These are phyloP conservation scores for Penicillium sp. DNA, from an alignment of 2,329 filamentous ascomycete species.

Conservation along the genomic window DNA sequence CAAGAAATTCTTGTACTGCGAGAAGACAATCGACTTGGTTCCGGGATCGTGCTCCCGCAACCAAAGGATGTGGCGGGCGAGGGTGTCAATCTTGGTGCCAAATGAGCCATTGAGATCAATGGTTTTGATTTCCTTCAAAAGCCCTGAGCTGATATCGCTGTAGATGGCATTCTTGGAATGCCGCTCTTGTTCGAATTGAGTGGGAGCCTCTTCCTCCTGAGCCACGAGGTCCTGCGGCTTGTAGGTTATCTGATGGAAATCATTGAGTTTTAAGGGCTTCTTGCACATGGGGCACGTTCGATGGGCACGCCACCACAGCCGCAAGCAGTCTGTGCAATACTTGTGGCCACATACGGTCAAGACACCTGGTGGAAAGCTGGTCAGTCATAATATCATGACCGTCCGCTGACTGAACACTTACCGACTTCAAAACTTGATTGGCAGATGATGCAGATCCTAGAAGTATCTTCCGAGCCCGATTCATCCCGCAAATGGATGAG, in stretches of 20 bases:
- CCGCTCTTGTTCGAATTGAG: slow-evolving; percentile 30
- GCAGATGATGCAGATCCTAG: slow-evolving; percentile 82
- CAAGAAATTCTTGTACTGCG: slow-evolving; percentile 82
- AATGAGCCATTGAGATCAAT: slow-evolving; percentile 74
- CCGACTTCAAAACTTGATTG: slow-evolving; percentile 73
- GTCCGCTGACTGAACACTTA: slow-evolving; percentile 49
- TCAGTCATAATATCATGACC: slow-evolving; percentile 2
- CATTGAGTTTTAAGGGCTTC: slow-evolving; percentile 58
- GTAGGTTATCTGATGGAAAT: slow-evolving; percentile 82
- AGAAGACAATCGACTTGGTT: slow-evolving; percentile 91
- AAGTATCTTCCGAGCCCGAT: slow-evolving; percentile 58
- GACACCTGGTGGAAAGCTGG: slow-evolving; percentile 29
- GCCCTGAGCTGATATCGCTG: slow-evolving; percentile 67
- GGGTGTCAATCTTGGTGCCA: slow-evolving; percentile 85
- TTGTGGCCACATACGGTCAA: slow-evolving; percentile 83
- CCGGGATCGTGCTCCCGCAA: slow-evolving; percentile 79
- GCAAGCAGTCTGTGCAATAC: slow-evolving; percentile 86
- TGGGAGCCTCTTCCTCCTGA: slow-evolving; percentile 51
- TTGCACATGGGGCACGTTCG: slow-evolving; percentile 86
- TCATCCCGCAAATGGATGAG: slow-evolving; percentile 61
- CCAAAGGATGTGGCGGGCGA: slow-evolving; percentile 80
- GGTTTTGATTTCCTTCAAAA: slow-evolving; percentile 75
- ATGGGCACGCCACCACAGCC: slow-evolving; percentile 71
- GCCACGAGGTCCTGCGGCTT: slow-evolving; percentile 72
- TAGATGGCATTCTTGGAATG: slow-evolving; percentile 62